phyloP scores from a whole-genome alignment of 1,139 yeast genomes.

The Diutina siamensis region DNA sequence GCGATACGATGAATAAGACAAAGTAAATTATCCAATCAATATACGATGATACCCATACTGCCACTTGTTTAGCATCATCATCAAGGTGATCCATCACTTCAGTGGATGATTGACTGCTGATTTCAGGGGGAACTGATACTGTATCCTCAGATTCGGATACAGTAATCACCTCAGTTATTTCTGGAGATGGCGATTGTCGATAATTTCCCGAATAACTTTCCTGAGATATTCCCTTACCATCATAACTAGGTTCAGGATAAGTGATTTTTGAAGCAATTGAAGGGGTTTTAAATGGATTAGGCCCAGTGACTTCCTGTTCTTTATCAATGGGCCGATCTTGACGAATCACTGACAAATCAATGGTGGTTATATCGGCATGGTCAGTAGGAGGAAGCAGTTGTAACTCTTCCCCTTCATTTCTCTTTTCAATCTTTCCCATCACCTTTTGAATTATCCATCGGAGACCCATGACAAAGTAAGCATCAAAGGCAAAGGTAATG shows the following conservation, averaged over 20 bases:
- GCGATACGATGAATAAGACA: conserved; percentile 36
- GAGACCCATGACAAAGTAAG: conserved; percentile 24
- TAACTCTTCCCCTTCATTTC: conserved; percentile 10
- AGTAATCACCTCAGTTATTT: background rate
- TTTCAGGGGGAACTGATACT: no score
- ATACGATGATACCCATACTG: conserved; percentile 29
- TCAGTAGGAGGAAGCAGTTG: background rate
- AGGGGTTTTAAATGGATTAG: background rate
- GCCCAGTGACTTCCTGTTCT: background rate
- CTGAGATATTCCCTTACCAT: background rate
- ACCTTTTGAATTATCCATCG: conserved; percentile 15
- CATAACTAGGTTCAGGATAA: background rate
- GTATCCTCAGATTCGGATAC: background rate
- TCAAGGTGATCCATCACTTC: background rate
- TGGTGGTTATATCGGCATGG: conserved; percentile 25
- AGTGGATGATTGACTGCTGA: no score
- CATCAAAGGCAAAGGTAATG: conserved; percentile 34
- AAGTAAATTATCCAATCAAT: conserved; percentile 47
- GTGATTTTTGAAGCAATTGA: background rate
- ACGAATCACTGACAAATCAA: conserved; percentile 17
- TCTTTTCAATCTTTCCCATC: conserved; percentile 10
- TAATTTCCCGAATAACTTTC: background rate
- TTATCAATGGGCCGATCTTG: background rate
- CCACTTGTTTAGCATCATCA: conserved; percentile 15
- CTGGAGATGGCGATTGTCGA: background rate